Conservation (phyloP, 192 early-diverging fungal species). For the Coemansia umbellata region DNA sequence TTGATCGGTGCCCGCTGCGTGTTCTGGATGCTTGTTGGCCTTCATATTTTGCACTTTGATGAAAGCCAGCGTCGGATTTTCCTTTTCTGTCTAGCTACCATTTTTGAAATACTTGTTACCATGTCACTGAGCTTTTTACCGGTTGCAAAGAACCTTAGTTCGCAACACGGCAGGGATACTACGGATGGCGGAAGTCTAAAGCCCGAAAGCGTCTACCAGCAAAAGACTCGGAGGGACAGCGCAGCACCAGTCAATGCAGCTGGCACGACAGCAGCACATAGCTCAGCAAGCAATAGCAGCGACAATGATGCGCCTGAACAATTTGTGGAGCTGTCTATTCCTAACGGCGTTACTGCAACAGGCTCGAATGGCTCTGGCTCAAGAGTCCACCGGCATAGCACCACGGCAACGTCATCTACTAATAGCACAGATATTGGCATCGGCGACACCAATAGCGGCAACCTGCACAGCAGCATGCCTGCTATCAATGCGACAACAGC, state of each 20-base stretch:
- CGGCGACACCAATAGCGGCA: background rate
- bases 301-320: background rate
- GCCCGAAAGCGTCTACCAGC: background rate
- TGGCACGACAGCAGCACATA: background rate
- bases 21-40: slow-evolving; percentile 46
- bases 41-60: slow-evolving; percentile 20
- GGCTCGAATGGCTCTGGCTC: background rate
- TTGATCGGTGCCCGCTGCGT: slow-evolving; percentile 26
- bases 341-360: background rate
- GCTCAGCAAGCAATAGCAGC: background rate
- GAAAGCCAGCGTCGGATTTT: slow-evolving; percentile 40
- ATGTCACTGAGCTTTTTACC: slow-evolving; percentile 26
- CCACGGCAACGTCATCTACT: background rate
- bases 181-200: slow-evolving; percentile 8
- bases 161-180: background rate
- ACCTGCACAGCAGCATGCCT: slow-evolving; percentile 1
- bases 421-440: too few species aligned
- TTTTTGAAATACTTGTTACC: slow-evolving; percentile 18
- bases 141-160: slow-evolving; percentile 20
- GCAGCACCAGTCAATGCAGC: background rate
- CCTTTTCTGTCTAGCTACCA: slow-evolving; percentile 34
- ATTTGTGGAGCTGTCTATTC: background rate
- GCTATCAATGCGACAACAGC: background rate
- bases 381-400: background rate
- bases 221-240: background rate